Base-by-base conservation (phyloP, 83 land plant genomes). In the Picea abies region DNA sequence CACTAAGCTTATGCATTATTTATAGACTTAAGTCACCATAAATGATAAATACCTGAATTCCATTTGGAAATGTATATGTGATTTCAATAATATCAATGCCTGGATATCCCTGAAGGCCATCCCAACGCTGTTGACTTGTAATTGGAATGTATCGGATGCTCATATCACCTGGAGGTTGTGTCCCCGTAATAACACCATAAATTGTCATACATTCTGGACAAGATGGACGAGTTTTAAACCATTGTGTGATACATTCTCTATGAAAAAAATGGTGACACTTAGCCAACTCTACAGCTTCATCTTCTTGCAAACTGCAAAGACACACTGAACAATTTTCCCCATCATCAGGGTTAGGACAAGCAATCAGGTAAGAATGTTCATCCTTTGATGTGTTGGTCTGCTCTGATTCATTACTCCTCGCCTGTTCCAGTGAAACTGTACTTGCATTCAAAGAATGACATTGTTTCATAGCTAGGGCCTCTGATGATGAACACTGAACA, bases 281-380 rank as follows among this genome's bases (percentile, higher is more conserved):
- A 0, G 83, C 58, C 49, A 86, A 63, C 39, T 68, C 52, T 41
- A 86, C 87, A 7, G 73, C 82, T 29, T 65, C 85, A 56, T 41
- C 76, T 63, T 84, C 87, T 22, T 64, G 44, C 32, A 86, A 76
- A 29, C 72, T 72, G 60, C 82, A 71, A 47, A 84, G 76, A 80
- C 88, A 86, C 1, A 86, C 77, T 35, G 86, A 52, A 52, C 86
- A 86, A 15, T 86, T 87, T 79, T 84, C 87, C 26, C 81, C 83
- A 9, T 72, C 84, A 17, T 65, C 44, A 0, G 80, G 82, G 41
- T 86, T 87, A 41, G 80, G 81, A 72, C 64, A 80, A 1, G 70
- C 82, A 44, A 84, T 67, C 52, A 86, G 29, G 67, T 84, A 75
- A 22, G 60, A 14, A 75, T 75, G 19, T 75, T 47, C 44, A 49